phyloP scores from a whole-genome alignment of 768 basidiomycete species.

The Chalciporus sphaerocephalus region DNA sequence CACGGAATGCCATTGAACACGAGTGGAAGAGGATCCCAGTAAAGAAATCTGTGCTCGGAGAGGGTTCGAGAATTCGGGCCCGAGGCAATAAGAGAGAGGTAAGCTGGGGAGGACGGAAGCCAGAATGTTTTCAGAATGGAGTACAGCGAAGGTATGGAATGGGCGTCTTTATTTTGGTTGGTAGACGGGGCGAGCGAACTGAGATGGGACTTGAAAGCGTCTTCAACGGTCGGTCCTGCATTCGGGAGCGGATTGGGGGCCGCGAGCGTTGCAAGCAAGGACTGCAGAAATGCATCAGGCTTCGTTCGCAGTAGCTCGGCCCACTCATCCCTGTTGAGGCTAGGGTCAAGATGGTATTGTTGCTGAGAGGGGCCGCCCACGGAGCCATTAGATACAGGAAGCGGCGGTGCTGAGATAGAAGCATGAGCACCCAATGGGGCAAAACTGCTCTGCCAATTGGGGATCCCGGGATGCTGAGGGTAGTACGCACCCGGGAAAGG shows the following conservation, averaged over 20 bases:
- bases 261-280: conserved; percentile 53
- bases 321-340: conserved; percentile 61
- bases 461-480: conserved; percentile 30
- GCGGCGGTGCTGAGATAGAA: conserved; percentile 30
- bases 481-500: conserved; percentile 33
- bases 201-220: conserved; percentile 76
- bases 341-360: conserved; percentile 44
- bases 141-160: conserved; percentile 65
- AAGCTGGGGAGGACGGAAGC: conserved; percentile 74
- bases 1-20: conserved; percentile 80
- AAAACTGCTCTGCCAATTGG: conserved; percentile 29
- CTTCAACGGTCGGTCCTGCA: conserved; percentile 62
- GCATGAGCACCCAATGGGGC: conserved; percentile 23
- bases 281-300: conserved; percentile 52
- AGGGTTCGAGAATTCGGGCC: conserved; percentile 62
- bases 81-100: conserved; percentile 73
- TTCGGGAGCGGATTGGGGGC: conserved; percentile 61
- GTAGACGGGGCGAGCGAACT: conserved; percentile 53
- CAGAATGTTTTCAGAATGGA: conserved; percentile 80
- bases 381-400: conserved; percentile 31
- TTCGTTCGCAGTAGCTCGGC: conserved; percentile 52
- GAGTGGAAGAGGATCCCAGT: conserved; percentile 82
- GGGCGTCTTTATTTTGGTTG: conserved; percentile 38
- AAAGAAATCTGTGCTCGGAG: conserved; percentile 75
- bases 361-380: conserved; percentile 20